Conservation (phyloP, 2,329 filamentous ascomycete species). For the Exophiala phaeomuriformis region DNA sequence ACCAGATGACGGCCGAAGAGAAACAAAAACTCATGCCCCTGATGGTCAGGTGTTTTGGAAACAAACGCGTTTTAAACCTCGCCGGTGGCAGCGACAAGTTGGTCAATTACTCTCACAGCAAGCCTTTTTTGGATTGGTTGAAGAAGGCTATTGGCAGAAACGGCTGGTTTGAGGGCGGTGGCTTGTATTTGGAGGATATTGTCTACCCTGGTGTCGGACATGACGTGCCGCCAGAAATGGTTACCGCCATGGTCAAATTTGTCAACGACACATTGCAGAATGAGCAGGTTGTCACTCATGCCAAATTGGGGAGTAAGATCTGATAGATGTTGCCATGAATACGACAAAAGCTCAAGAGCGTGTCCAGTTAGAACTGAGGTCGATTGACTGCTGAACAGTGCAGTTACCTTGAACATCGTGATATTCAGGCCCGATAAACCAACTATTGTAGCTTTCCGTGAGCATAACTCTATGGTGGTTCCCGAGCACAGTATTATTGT, state of each 20-base stretch:
- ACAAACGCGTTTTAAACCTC: conserved; percentile 49
- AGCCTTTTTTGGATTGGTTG: conserved; percentile 51
- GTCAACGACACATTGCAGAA: conserved; percentile 39
- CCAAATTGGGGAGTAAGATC: conserved; percentile 17
- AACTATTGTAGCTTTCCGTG: too few species aligned
- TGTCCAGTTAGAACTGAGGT: too few species aligned
- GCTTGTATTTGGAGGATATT: conserved; percentile 50
- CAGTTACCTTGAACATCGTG: too few species aligned
- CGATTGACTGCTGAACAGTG: too few species aligned
- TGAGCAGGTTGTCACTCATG: conserved; percentile 2
- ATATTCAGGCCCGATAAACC: too few species aligned
- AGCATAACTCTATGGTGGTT: too few species aligned
- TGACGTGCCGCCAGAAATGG: conserved; percentile 52
- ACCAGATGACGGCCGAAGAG: conserved; percentile 38
- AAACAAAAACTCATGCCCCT: conserved; percentile 38
- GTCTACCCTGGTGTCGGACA: conserved; percentile 52
- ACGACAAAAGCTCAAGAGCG: too few species aligned
- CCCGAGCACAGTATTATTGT: too few species aligned
- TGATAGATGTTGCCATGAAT: too few species aligned
- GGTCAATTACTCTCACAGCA: conserved; percentile 52
- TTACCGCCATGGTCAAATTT: conserved; percentile 49
- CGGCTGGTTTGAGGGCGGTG: conserved; percentile 46
- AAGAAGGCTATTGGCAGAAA: conserved; percentile 39
- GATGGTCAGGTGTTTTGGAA: conserved; percentile 38
- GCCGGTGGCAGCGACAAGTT: conserved; percentile 53